Percentiles rank a stretch among this genome's conserved stretches.
phyloP scores from a whole-genome alignment of 202 grass and related monocot genomes.

The Zizania palustris region DNA sequence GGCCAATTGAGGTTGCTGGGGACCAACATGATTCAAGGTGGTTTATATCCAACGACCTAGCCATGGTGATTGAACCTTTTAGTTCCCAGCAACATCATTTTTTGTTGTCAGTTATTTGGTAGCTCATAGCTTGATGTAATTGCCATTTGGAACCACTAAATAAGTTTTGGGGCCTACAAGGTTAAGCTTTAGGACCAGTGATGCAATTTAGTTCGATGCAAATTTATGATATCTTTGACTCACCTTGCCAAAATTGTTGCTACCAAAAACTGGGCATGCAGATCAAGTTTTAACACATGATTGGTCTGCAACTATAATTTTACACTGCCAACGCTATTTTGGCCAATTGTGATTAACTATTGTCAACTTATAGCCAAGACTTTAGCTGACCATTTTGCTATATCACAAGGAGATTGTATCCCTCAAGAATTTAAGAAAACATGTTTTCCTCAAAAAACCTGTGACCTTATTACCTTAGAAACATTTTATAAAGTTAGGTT shows the following conservation, averaged over 20 bases:
- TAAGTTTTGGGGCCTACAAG: not conserved
- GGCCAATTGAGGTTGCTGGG: too few species aligned
- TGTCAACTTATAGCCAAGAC: slow-evolving; percentile 5
- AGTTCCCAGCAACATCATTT: not conserved
- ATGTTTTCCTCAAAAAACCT: slow-evolving; percentile 4
- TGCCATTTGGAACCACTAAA: not conserved
- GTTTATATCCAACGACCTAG: too few species aligned
- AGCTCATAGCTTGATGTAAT: not conserved
- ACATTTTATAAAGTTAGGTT: slow-evolving; percentile 1
- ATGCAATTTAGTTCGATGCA: too few species aligned
- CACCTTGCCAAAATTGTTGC: not conserved
- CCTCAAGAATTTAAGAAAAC: slow-evolving; percentile 15
- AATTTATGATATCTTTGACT: slow-evolving; percentile 20
- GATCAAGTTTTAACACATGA: not conserved
- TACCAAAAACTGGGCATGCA: not conserved
- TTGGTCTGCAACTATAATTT: slow-evolving; percentile 11
- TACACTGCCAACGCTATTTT: not conserved
- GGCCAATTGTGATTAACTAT: not conserved
- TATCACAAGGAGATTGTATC: not conserved
- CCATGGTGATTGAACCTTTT: not conserved
- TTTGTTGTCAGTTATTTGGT: not conserved
- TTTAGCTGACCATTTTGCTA: not conserved
- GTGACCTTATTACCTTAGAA: not conserved
- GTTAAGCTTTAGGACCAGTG: too few species aligned
- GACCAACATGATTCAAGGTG: too few species aligned